phyloP scores from a whole-genome alignment of 345 rosid species.

The Citrus hindsii region DNA sequence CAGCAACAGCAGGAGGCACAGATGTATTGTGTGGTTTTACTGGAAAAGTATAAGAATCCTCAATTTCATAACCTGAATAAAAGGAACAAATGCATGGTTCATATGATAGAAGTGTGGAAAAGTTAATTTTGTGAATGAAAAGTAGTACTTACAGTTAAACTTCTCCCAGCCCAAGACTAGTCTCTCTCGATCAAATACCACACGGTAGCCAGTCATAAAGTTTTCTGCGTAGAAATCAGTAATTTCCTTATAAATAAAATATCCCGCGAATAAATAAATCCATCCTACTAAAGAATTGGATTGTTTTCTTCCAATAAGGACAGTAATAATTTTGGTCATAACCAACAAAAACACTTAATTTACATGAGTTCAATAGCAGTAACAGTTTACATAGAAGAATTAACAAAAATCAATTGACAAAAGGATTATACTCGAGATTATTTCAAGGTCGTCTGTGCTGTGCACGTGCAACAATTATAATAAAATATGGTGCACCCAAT shows the following conservation, averaged over 20 bases:
- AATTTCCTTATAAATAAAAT: neutral
- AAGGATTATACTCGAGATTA: neutral
- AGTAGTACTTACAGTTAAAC: constrained; percentile 54
- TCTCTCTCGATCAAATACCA: constrained; percentile 75
- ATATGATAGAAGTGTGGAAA: neutral
- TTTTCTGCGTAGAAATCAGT: constrained; percentile 48
- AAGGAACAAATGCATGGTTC: neutral
- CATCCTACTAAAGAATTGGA: neutral
- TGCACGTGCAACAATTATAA: neutral
- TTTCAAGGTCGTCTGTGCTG: neutral
- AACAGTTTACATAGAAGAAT: neutral
- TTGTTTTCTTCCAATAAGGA: neutral
- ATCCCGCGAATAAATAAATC: neutral
- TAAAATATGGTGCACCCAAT: neutral
- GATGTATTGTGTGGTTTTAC: constrained; percentile 36
- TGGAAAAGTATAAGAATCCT: constrained; percentile 29
- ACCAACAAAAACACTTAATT: neutral
- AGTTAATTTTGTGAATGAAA: neutral
- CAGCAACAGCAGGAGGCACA: constrained; percentile 65
- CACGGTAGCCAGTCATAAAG: constrained; percentile 82
- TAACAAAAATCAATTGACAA: neutral
- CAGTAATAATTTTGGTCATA: neutral
- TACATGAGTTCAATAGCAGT: neutral
- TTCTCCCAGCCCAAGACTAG: constrained; percentile 77
- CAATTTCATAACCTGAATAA: constrained; percentile 60